A percentile compares a stretch with the other conserved stretches of the same genome.
These are phyloP conservation scores for Eudorina sp. DNA, from an alignment of 139 green algal species.

Conservation along the genomic window DNA sequence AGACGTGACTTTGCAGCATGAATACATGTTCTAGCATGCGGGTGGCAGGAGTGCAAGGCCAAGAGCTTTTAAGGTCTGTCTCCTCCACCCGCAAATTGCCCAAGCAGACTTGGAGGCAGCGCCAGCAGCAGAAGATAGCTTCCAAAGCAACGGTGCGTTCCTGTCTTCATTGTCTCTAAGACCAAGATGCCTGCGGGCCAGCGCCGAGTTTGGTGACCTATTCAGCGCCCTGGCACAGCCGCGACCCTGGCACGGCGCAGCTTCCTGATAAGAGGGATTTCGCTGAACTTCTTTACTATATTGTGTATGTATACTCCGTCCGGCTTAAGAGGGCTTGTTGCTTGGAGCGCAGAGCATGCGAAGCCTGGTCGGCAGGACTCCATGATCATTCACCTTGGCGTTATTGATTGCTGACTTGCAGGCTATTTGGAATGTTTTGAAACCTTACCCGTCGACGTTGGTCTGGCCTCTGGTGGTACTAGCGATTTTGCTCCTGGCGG, in stretches of 20 bases:
- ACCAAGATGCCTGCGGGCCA: too few species aligned
- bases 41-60: background rate
- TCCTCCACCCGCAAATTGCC: background rate
- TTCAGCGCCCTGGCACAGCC: too few species aligned
- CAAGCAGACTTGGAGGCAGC: background rate
- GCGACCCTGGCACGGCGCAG: background rate
- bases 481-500: background rate
- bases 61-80: background rate
- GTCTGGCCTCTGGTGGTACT: background rate
- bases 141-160: background rate
- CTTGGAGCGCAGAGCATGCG: too few species aligned
- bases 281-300: background rate
- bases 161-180: background rate
- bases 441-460: background rate
- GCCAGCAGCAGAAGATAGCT: background rate
- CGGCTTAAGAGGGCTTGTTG: background rate
- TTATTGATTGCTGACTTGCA: background rate
- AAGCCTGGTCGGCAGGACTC: too few species aligned
- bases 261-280: background rate
- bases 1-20: background rate
- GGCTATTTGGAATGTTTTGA: slow-evolving; percentile 26
- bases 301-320: background rate
- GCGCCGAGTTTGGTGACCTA: background rate
- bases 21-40: background rate
- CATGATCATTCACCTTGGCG: too few species aligned